A percentile compares a stretch with the other conserved stretches of the same genome.
phyloP scores from a whole-genome alignment of 139 green algal species.

The Picochlorum costavermella region DNA sequence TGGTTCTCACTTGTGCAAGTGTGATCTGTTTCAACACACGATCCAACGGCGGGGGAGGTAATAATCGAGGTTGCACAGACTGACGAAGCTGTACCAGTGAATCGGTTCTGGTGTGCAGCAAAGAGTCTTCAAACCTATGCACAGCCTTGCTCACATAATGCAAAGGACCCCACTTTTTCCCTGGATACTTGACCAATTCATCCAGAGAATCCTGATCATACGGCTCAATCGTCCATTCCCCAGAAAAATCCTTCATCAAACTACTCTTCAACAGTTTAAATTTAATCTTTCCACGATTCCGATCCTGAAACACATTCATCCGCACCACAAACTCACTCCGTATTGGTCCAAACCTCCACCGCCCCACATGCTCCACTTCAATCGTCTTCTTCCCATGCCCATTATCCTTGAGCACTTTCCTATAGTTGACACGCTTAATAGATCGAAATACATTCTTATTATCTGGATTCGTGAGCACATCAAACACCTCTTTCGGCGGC shows the following conservation, averaged over 20 bases:
- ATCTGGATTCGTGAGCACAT: constrained; percentile 38
- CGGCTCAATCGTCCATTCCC: constrained; percentile 4
- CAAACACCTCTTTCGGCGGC: constrained; percentile 39
- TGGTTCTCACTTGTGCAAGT: constrained; percentile 21
- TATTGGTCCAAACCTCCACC: constrained; percentile 38
- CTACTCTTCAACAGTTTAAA: constrained; percentile 1
- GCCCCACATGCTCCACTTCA: constrained; percentile 45
- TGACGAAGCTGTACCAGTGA: constrained; percentile 51
- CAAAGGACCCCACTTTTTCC: constrained; percentile 2
- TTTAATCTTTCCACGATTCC: constrained; percentile 11
- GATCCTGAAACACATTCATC: constrained; percentile 35
- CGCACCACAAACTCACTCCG: constrained; percentile 19
- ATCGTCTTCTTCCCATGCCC: constrained; percentile 25
- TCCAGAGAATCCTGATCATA: constrained; percentile 6
- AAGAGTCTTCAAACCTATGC: constrained; percentile 6
- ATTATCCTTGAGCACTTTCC: constrained; percentile 44
- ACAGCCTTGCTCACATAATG: constrained; percentile 10
- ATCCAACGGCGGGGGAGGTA: constrained; percentile 35
- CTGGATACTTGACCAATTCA: constrained; percentile 7
- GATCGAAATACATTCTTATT: constrained; percentile 43
- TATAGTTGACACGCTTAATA: constrained; percentile 46
- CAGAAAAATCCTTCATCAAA: constrained; percentile 13
- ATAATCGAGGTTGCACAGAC: constrained; percentile 30
- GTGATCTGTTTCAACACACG: constrained; percentile 42
- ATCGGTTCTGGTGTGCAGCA: not conserved